Conservation (phyloP, 1,139 yeast genomes). For the Diutina pseudorugosa region DNA sequence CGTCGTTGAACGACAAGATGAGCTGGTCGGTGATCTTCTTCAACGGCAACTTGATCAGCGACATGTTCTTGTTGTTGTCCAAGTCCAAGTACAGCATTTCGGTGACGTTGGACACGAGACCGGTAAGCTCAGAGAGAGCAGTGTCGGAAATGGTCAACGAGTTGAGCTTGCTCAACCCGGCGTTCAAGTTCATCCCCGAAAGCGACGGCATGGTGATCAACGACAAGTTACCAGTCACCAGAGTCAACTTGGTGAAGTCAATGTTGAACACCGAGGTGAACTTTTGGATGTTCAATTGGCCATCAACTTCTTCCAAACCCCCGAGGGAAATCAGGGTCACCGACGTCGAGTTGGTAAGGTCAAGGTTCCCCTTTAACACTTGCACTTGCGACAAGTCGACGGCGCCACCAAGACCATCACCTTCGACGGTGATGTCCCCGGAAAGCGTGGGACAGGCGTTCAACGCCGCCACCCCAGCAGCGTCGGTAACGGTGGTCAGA, state of each 20-base stretch:
- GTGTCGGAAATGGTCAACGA: constrained; percentile 30
- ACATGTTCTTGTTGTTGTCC: constrained; percentile 35
- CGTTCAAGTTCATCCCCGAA: constrained; percentile 24
- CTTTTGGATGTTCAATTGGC: constrained; percentile 24
- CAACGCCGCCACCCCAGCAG: constrained; percentile 23
- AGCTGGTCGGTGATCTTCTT: constrained; percentile 23
- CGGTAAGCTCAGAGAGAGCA: constrained; percentile 26
- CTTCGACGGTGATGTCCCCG: constrained; percentile 28
- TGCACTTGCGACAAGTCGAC: constrained; percentile 24
- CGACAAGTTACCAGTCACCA: constrained; percentile 17
- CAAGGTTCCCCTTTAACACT: constrained; percentile 23
- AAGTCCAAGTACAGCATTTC: constrained; percentile 25
- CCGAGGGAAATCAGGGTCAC: constrained; percentile 22
- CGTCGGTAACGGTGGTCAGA: constrained; percentile 27
- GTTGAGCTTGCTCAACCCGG: constrained; percentile 23
- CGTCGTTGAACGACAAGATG: constrained; percentile 32
- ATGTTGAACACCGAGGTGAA: constrained; percentile 30
- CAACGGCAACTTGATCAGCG: constrained; percentile 25
- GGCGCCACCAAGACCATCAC: constrained; percentile 20
- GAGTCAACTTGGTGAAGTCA: constrained; percentile 23
- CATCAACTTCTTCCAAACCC: constrained; percentile 20
- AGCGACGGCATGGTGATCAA: constrained; percentile 34
- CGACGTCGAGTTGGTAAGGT: constrained; percentile 30
- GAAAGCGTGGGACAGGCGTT: constrained; percentile 30
- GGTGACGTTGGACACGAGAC: constrained; percentile 21